A percentile compares a stretch with the other conserved stretches of the same genome.
phyloP scores from a whole-genome alignment of 2,329 filamentous ascomycete species.

The Aspergillus latus region DNA sequence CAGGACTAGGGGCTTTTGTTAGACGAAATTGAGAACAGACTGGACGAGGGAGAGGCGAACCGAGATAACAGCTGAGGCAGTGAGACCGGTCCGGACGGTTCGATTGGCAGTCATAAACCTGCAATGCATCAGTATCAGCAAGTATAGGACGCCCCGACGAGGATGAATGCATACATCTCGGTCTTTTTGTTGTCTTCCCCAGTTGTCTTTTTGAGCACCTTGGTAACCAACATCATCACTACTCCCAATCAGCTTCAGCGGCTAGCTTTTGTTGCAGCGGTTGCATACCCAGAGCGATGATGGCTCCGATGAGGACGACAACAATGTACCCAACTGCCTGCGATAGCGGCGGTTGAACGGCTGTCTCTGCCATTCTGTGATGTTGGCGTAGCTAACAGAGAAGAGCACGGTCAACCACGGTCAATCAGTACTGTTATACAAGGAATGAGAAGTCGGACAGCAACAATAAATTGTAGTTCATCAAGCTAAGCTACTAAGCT shows the following conservation, averaged over 20 bases:
- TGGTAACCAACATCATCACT: constrained; percentile 49
- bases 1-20: constrained; percentile 40
- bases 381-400: background rate
- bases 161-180: constrained; percentile 44
- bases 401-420: too few species aligned
- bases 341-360: constrained; percentile 35
- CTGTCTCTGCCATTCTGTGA: background rate
- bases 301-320: constrained; percentile 43
- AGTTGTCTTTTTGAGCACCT: constrained; percentile 49
- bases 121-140: background rate
- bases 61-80: constrained; percentile 55
- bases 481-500: background rate
- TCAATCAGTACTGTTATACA: too few species aligned
- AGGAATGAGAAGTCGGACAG: too few species aligned
- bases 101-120: constrained; percentile 57
- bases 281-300: constrained; percentile 38
- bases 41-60: constrained; percentile 21
- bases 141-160: background rate
- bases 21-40: background rate
- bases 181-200: constrained; percentile 55
- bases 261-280: background rate
- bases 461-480: background rate
- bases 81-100: constrained; percentile 52
- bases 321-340: constrained; percentile 46
- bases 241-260: background rate